Evolutionary conservation across 495 filamentous ascomycete genomes (phyloP).

Genomic region (Aspergillus haitiensis): DNA sequence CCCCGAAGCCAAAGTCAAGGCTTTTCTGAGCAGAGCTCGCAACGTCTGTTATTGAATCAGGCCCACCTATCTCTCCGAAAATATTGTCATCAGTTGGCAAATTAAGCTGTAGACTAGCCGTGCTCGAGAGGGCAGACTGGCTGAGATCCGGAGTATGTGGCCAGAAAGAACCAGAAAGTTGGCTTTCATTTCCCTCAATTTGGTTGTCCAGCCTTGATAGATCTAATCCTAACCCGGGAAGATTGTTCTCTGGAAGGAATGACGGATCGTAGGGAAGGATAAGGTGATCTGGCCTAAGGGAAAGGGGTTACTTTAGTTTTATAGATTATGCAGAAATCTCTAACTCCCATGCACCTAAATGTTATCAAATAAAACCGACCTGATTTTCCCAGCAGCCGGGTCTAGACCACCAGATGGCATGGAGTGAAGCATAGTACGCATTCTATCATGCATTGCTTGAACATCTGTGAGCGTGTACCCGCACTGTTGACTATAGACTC

Average conservation of each 20-base stretch:
- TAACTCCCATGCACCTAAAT: too few species aligned
- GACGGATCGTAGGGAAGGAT: conserved; percentile 79
- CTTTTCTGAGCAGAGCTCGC: conserved; percentile 29
- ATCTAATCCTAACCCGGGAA: conserved; percentile 60
- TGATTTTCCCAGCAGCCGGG: conserved; percentile 66
- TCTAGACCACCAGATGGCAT: conserved; percentile 62
- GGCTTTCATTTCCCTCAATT: conserved; percentile 18
- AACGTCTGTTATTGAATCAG: conserved; percentile 26
- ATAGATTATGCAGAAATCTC: too few species aligned
- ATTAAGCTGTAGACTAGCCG: conserved; percentile 33
- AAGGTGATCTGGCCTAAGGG: conserved; percentile 71
- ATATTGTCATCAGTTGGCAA: conserved; percentile 33
- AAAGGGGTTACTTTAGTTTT: not conserved
- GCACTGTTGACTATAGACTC: conserved; percentile 84
- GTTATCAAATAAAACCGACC: conserved; percentile 48
- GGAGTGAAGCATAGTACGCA: conserved; percentile 62
- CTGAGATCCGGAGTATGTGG: conserved; percentile 33
- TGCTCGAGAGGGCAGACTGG: conserved; percentile 31
- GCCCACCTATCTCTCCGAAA: conserved; percentile 22
- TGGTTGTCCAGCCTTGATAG: conserved; percentile 30
- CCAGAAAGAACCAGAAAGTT: conserved; percentile 26
- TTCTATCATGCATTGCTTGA: conserved; percentile 70
- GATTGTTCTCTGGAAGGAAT: conserved; percentile 70
- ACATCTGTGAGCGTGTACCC: conserved; percentile 80
- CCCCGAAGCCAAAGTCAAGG: conserved; percentile 21